Base-by-base conservation (phyloP, 2,329 filamentous ascomycete genomes). In the Magnaporthiopsis rhizophila region DNA sequence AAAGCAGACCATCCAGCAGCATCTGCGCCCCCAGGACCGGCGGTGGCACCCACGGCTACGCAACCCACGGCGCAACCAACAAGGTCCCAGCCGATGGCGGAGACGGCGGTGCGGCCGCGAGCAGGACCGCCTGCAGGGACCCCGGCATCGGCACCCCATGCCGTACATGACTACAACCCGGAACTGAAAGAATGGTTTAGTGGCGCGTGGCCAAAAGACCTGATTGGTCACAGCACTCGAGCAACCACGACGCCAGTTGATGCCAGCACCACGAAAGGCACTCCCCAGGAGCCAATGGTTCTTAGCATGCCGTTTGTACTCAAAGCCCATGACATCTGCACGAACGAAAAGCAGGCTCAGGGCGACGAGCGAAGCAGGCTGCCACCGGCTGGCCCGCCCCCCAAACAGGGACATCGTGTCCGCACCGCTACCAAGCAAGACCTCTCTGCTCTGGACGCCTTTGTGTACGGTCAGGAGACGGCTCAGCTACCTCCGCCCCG, bases 401-500 rank as follows among this genome's bases (percentile, higher is more conserved):
- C 45, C 21, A 24, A 53, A 24, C 21, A 53, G 21, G 8, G 45
- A 11, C 45, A 53, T 9, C n/a, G 45, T 24, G 45, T n/a, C 45
- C 21, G 18, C 45, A 53, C 45, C 8, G 45, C 45, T 18, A 53
- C 45, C 21, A 21, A 53, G 45, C 45, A 53, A 24, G 45, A 53
- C 21, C 58, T n/a, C 5, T 60, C 58, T 36, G 58, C 65, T 1
- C 66, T 74, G n/a, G 72, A 74, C 38, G 65, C 64, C 0, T 66
- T 69, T 26, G 67, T 74, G 13, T 74, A 74, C 65, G 62, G 62
- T 28, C 72, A 73, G 65, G 67, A 66, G 9, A 63, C 64, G 0
- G 67, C 69, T 8, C 66, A 67, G 5, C 61, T 67, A 11, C 68
- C 69, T 26, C 69, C 72, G 3, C 64, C 65, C n/a, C 62, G 18